Base-by-base conservation (phyloP, 371 early-diverging fungal species). In the Mortierella sp. region DNA sequence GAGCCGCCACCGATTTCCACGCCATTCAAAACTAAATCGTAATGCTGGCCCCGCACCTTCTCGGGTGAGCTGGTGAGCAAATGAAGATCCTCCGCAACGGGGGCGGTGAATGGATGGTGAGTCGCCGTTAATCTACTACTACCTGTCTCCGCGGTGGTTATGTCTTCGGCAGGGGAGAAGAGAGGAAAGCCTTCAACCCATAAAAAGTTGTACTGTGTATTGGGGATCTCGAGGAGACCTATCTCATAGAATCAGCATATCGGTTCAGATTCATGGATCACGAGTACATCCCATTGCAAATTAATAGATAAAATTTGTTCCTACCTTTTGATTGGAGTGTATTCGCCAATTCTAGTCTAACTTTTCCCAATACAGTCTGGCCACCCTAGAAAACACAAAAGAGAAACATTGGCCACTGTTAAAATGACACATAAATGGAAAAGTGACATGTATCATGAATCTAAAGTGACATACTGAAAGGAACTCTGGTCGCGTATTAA, bases 21-120 rank as follows among this genome's bases (percentile, higher is more conserved):
- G 8, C 97, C 97, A 74, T 97, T 96, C 57, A 97, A 84, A 0
- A 97, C 96, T 41, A 97, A 78, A 80, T 97, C 97, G 70, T 96
- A 96, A 75, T 96, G 96, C 78, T 93, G 94, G 11, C 95, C 97
- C 8, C 91, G 90, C 3, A 92, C 93, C 71, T 85, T 76, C 57
- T 86, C 89, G 0, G 95, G 96, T 8, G 90, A 78, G 5, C 83
- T 87, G 11, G 83, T 83, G 4, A 97, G 77, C 19, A 93, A 72
- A 1, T 87, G 84, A 6, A 93, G 82, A 74, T 95, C 94, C 32
- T 92, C 87, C 5, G 87, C 84, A 15, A 86, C 86, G 0, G 96
- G 97, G 1, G 97, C 94, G 5, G 97, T 97, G 76, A 97, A 97
- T 1, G 97, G 97, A 77, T 97, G 96, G 76, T 97, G 97, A 0